Conservation (phyloP, 768 basidiomycete genomes). For the Leccinum obscurum region DNA sequence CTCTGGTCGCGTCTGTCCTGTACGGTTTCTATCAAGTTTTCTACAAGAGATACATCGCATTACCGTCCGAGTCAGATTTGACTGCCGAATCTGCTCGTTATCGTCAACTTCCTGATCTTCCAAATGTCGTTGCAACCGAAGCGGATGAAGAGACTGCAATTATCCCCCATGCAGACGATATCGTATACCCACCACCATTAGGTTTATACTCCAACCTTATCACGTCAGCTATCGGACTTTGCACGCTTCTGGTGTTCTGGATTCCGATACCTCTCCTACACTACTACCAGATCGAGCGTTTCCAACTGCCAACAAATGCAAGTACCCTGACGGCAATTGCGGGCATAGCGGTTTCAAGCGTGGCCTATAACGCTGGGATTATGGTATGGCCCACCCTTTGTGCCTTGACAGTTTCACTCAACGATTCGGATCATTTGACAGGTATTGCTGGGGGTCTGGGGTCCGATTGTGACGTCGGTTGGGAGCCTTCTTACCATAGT, state of each 20-base stretch:
- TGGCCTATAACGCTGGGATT: constrained; percentile 81
- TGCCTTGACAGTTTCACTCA: constrained; percentile 10
- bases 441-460: constrained; percentile 84
- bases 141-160: constrained; percentile 22
- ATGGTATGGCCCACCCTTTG: constrained; percentile 54
- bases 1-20: constrained; percentile 66
- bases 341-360: constrained; percentile 69
- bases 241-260: constrained; percentile 75
- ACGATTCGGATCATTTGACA: constrained; percentile 27
- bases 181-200: constrained; percentile 66
- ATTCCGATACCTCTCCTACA: constrained; percentile 77
- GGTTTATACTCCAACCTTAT: constrained; percentile 84
- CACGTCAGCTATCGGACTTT: constrained; percentile 76
- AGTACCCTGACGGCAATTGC: constrained; percentile 51
- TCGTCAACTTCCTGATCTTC: constrained; percentile 42
- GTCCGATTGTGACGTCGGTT: constrained; percentile 84
- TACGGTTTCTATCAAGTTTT: constrained; percentile 83
- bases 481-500: constrained; percentile 95
- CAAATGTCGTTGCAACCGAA: constrained; percentile 31
- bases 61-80: constrained; percentile 63
- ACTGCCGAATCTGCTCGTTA: constrained; percentile 43
- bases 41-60: constrained; percentile 77
- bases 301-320: constrained; percentile 58
- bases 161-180: constrained; percentile 29
- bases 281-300: constrained; percentile 60